Evolutionary conservation across 2,329 filamentous ascomycete species (phyloP).

Genomic region (Phialophora verrucosa): DNA sequence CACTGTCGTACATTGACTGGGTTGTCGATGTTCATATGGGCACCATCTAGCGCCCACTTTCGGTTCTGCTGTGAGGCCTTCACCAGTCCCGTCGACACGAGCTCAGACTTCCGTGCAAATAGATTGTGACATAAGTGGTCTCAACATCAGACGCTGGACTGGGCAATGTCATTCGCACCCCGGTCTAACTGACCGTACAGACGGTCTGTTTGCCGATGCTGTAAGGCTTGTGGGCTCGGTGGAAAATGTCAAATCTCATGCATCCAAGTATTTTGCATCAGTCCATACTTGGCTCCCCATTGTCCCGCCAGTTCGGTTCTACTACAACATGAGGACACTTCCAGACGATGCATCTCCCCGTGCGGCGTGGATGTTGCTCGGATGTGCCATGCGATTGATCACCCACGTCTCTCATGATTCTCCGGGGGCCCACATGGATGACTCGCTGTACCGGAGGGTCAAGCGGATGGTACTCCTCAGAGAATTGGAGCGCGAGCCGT

Average conservation of each 20-base stretch:
- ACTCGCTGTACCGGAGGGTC: not conserved
- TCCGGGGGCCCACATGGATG: not conserved
- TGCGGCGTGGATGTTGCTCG: not conserved
- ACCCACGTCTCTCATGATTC: not conserved
- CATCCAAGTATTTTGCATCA: not conserved
- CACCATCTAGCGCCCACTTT: not conserved
- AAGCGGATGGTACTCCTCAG: not conserved
- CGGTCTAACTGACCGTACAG: not conserved
- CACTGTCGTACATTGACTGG: not conserved
- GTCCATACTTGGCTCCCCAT: not conserved
- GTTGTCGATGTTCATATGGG: not conserved
- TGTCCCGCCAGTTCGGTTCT: not conserved
- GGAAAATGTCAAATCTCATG: not conserved
- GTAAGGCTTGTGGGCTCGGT: not conserved
- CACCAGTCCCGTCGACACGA: not conserved
- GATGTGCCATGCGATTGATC: not conserved
- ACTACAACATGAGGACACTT: not conserved
- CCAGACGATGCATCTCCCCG: not conserved
- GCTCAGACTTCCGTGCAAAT: not conserved
- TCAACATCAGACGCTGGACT: not conserved
- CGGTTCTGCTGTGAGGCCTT: not conserved
- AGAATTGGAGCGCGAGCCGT: not conserved
- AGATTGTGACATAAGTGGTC: not conserved
- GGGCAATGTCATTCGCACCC: not conserved
- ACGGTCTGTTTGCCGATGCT: not conserved